Percentiles rank a stretch among this genome's conserved stretches.
phyloP scores from a whole-genome alignment of 2,329 filamentous ascomycete species.

The Xylaria sp. region DNA sequence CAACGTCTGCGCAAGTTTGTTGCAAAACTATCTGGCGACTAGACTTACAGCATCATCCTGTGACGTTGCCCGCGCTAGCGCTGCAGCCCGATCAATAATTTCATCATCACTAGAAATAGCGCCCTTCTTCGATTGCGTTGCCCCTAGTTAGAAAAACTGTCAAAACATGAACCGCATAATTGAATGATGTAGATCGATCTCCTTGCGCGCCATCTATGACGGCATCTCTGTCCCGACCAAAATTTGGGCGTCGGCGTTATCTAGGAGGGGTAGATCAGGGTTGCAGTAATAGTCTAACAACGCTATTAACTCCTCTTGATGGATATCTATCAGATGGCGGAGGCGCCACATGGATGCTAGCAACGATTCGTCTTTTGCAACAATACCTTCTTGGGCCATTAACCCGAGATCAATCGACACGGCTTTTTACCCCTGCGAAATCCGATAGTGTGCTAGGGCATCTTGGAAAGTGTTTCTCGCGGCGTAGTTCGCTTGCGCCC shows the following conservation, averaged over 20 bases:
- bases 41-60: slow-evolving; percentile 4
- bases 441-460: slow-evolving; percentile 28
- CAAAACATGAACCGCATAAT: slow-evolving; percentile 18
- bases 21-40: background rate
- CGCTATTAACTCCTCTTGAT: background rate
- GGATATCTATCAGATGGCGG: slow-evolving; percentile 17
- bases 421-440: slow-evolving; percentile 2
- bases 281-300: slow-evolving; percentile 24
- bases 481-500: too few species aligned
- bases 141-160: slow-evolving; percentile 11
- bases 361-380: slow-evolving; percentile 18
- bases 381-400: slow-evolving; percentile 11
- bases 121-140: background rate
- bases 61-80: too few species aligned
- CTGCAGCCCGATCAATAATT: too few species aligned
- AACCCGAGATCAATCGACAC: slow-evolving; percentile 13
- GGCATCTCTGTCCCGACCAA: slow-evolving; percentile 13
- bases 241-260: slow-evolving; percentile 6
- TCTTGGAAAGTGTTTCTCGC: slow-evolving; percentile 44
- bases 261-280: background rate
- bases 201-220: slow-evolving; percentile 3
- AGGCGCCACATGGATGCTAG: slow-evolving; percentile 9
- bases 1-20: slow-evolving; percentile 18
- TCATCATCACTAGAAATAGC: too few species aligned
- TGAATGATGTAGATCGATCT: slow-evolving; percentile 17